phyloP scores from a whole-genome alignment of 2,329 filamentous ascomycete species.

The Gaeumannomyces tritici region DNA sequence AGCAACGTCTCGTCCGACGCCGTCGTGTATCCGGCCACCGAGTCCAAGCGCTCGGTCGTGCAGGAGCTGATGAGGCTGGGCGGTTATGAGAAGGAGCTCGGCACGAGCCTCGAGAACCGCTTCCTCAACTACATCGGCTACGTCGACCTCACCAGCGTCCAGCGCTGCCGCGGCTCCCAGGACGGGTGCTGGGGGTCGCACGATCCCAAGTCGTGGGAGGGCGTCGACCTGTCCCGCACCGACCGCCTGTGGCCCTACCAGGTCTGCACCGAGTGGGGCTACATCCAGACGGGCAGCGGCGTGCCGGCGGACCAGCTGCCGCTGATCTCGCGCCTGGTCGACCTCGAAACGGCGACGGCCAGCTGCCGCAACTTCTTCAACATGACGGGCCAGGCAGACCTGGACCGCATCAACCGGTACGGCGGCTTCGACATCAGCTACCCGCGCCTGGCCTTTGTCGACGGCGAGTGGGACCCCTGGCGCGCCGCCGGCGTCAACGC shows the following conservation, averaged over 20 bases:
- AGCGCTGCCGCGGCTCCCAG: slow-evolving; percentile 16
- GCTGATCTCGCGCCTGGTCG: slow-evolving; percentile 61
- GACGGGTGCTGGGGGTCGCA: slow-evolving; percentile 27
- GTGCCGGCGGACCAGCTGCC: slow-evolving; percentile 55
- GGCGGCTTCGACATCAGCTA: slow-evolving; percentile 67
- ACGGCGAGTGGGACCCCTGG: slow-evolving; percentile 76
- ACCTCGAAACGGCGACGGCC: slow-evolving; percentile 50
- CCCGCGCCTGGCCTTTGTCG: slow-evolving; percentile 65
- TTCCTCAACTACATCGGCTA: slow-evolving; percentile 45
- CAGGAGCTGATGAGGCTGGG: slow-evolving; percentile 28
- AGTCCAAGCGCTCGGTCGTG: slow-evolving; percentile 22
- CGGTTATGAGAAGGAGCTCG: slow-evolving; percentile 27
- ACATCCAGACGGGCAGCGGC: slow-evolving; percentile 62
- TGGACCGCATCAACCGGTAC: slow-evolving; percentile 63
- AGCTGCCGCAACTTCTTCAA: slow-evolving; percentile 63
- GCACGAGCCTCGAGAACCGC: slow-evolving; percentile 25
- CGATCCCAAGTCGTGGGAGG: slow-evolving; percentile 21
- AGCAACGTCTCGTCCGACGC: slow-evolving; percentile 29
- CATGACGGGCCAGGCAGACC: slow-evolving; percentile 52
- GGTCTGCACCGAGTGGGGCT: slow-evolving; percentile 62
- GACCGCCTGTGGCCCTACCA: slow-evolving; percentile 43
- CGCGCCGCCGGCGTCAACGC: slow-evolving; percentile 63
- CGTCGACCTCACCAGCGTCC: slow-evolving; percentile 19
- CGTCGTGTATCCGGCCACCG: slow-evolving; percentile 31
- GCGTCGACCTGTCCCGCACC: slow-evolving; percentile 25